These are phyloP conservation scores for Amaranthus tricolor DNA, from an alignment of 179 eudicot genomes.

Conservation along the genomic window DNA sequence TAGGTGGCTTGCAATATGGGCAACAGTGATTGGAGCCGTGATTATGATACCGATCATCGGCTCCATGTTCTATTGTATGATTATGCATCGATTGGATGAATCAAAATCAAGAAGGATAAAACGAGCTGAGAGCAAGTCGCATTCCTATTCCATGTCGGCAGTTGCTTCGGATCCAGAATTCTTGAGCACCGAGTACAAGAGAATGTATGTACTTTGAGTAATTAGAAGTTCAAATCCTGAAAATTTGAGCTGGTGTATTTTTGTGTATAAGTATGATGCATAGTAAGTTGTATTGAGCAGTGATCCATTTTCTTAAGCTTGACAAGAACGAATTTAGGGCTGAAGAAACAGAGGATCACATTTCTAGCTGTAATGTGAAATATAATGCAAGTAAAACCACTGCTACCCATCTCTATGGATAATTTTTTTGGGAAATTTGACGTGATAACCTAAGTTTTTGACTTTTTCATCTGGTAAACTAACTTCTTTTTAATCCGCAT, in stretches of 20 bases:
- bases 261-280: conserved; percentile 18
- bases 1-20: conserved; percentile 71
- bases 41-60: conserved; percentile 85
- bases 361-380: conserved; percentile 23
- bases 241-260: not conserved
- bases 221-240: not conserved
- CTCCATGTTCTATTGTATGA: conserved; percentile 80
- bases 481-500: too few relatives aligned
- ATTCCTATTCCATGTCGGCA: conserved; percentile 68
- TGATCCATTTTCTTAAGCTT: conserved; percentile 20
- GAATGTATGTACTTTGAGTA: conserved; percentile 73
- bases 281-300: conserved; percentile 8
- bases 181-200: conserved; percentile 53
- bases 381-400: conserved; percentile 9
- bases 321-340: conserved; percentile 11
- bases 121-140: conserved; percentile 54
- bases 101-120: conserved; percentile 55
- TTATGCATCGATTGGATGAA: conserved; percentile 56
- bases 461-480: too few relatives aligned
- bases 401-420: conserved; percentile 1
- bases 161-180: conserved; percentile 59
- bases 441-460: too few relatives aligned
- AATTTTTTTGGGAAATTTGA: not conserved
- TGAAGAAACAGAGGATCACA: not conserved
- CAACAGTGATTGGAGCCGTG: conserved; percentile 66